Conservation (phyloP, 202 grass and related monocot species). For the Zoysia matrella region DNA sequence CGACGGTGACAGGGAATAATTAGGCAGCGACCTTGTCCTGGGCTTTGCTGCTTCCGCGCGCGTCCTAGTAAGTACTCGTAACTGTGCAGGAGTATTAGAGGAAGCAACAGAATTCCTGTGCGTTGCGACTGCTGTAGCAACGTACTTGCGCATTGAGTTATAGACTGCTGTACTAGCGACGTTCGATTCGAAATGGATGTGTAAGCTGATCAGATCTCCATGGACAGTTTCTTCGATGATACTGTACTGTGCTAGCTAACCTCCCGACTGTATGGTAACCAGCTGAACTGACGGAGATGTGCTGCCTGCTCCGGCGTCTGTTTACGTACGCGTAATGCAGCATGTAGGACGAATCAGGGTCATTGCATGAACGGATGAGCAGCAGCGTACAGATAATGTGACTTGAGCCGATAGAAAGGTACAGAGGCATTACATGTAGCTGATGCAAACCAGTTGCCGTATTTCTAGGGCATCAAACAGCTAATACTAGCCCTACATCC, state of each 20-base stretch:
- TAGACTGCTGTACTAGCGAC: too few species aligned
- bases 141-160: too few species aligned
- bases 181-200: background rate
- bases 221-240: too few species aligned
- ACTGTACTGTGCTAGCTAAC: too few species aligned
- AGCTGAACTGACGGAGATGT: constrained; percentile 22
- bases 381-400: background rate
- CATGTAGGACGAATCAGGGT: background rate
- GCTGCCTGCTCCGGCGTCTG: background rate
- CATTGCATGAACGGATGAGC: background rate
- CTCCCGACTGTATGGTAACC: background rate
- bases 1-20: background rate
- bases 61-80: too few species aligned
- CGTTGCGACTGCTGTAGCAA: too few species aligned
- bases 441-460: constrained; percentile 12
- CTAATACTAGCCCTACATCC: too few species aligned
- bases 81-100: too few species aligned
- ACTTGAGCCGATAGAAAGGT: background rate
- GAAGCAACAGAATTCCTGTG: background rate
- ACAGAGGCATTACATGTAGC: background rate
- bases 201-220: background rate
- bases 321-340: too few species aligned
- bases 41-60: too few species aligned
- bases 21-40: too few species aligned
- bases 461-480: constrained; percentile 29